Evolutionary conservation across 768 basidiomycete genomes (phyloP), one percentile per base, ranked within the genome.

Genomic region (Sporobolomyces phaffii): DNA sequence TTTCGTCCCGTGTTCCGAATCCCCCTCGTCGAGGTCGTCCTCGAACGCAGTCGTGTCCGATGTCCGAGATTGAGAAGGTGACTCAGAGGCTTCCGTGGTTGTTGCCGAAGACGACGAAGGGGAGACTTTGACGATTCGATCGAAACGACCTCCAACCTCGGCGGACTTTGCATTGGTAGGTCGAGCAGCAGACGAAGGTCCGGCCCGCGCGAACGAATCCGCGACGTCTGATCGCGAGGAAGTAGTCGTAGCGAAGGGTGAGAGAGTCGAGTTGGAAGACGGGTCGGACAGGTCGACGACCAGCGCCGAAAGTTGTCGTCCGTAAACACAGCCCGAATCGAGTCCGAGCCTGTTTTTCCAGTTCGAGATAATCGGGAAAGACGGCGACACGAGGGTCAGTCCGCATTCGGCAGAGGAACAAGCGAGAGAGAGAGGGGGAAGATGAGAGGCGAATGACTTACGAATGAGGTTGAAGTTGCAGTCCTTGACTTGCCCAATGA

Each of bases 321-420:
- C 70, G 47, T 61, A 64, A 24, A 66, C 65, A 51, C 70, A 72
- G 26, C 63, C 70, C 0, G 63, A 31, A 47, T 72, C 70, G 63
- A 72, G 70, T 9, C 70, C 70, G 45, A 72, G 34, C 0, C 65
- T 71, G 51, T 9, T 1, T n/a, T n/a, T n/a, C n/a, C n/a, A n/a
- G n/a, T n/a, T n/a, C n/a, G n/a, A n/a, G n/a, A n/a, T n/a, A n/a
- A n/a, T n/a, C n/a, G n/a, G n/a, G n/a, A n/a, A n/a, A n/a, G n/a
- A n/a, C n/a, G n/a, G n/a, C n/a, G n/a, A n/a, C n/a, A n/a, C n/a
- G n/a, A n/a, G n/a, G n/a, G n/a, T n/a, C n/a, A n/a, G n/a, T n/a
- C n/a, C n/a, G n/a, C n/a, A 20, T 49, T 18, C 48, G 13, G 24
- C n/a, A 28, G 10, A 49, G 1, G 33, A 38, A 6, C n/a, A n/a